Base-by-base conservation (phyloP, 1,139 yeast species). In the Yamadazyma aaseri region DNA sequence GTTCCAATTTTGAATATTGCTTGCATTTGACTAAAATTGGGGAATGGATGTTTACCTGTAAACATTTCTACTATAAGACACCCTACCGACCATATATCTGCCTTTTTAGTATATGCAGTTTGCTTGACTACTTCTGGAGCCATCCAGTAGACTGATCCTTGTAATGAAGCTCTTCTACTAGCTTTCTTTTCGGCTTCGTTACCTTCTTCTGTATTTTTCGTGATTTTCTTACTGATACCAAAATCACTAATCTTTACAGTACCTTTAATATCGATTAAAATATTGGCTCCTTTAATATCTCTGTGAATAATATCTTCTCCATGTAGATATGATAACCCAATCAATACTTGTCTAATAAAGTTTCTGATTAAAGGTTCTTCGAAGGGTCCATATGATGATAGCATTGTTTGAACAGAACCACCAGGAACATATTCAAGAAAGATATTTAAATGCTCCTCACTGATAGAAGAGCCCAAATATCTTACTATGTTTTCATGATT, bases 91-190 rank as follows among this genome's bases (percentile, higher is more conserved):
- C 97, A 90, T 20, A 90, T 87, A 56, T 90, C 97, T 0, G 95
- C 95, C 54, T 86, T 86, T 33, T 84, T 79, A 4, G 96, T 89
- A 39, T 87, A 86, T 0, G 92, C 86, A 1, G 87, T 81, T 53
- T 89, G 96, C 51, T 86, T 86, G 10, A 89, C 96, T 10, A 90
- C 96, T 55, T 90, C 97, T 0, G 97, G 97, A 0, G 97, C 96
- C 97, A 90, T 90, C 97, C 97, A 90, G 53, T 82, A 90, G 0
- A 89, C 95, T 5, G 95, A 86, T 0, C 97, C 97, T 60, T 89
- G 97, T 31, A 90, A 58, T 0, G 96, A 86, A 0, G 89, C 92
- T 31, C 96, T 71, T 47, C 86, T 80, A 17, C 72, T 66, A 9
- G 65, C 51, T 40, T 48, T 58, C 43, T 47, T 53, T 11, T 46